Base-by-base conservation (phyloP, 306 rosid genomes). In the Lathyrus oleraceus region DNA sequence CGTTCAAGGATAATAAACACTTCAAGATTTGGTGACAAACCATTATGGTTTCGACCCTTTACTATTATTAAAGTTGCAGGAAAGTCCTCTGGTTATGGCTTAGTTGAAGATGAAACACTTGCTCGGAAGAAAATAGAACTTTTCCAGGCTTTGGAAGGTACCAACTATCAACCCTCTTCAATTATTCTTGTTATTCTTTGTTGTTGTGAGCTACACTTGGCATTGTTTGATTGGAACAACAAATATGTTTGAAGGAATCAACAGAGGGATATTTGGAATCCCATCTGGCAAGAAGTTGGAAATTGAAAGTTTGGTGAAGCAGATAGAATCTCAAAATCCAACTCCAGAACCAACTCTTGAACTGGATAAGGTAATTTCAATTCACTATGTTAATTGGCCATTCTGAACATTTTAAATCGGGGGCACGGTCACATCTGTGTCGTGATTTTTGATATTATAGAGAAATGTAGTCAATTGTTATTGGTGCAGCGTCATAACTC, bases 251-350 rank as follows among this genome's bases (percentile, higher is more conserved):
- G 36, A 80, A 91, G 97, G 89, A 75, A 76, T 91, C 32, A 81
- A 89, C 8, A 84, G 95, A 77, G 96, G 97, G 36, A 89, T 89
- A 58, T 92, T 92, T 62, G 95, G 97, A 75, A 81, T 83, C 57
- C 85, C 90, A 48, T 86, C 92, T 79, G 89, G 77, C 13, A 87
- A 87, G 83, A 89, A 83, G 67, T 72, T 79, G 61, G 90, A 87
- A 65, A 87, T 92, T 78, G 90, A 87, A 68, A 81, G 60, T 74
- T 67, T 89, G 69, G 90, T 87, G 71, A 78, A 84, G 82, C 86
- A 73, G 75, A 75, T 92, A 15, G 92, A 92, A 72, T 84, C 87
- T 70, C 82, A 65, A 67, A 92, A 86, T 72, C 96, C 95, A 71
- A 92, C 90, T 74, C 89, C 95, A 65, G 71, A 78, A 77, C 95